phyloP scores from a whole-genome alignment of 371 early-diverging fungal genomes.

The Dinochytrium kinnereticum region DNA sequence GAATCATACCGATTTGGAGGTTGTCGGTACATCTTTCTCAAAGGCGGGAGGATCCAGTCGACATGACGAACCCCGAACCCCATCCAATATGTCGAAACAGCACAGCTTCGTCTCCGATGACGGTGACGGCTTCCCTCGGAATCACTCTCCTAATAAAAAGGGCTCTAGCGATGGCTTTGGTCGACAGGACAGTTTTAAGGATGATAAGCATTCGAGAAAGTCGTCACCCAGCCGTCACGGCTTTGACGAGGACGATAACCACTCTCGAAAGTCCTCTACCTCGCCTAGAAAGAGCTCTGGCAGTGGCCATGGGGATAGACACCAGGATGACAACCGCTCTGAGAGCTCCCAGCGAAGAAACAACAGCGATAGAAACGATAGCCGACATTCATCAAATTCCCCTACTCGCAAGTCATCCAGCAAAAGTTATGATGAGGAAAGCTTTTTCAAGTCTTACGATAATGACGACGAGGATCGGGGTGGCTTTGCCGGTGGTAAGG shows the following conservation, averaged over 20 bases:
- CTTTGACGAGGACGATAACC: background rate
- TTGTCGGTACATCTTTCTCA: conserved; percentile 8
- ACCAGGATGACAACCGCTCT: background rate
- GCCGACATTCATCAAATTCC: background rate
- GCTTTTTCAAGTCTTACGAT: background rate
- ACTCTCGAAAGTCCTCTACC: background rate
- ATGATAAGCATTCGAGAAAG: background rate
- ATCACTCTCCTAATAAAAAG: background rate
- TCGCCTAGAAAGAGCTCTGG: background rate
- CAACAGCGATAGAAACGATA: background rate
- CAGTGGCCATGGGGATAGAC: background rate
- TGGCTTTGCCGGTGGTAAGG: background rate
- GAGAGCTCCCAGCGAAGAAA: background rate
- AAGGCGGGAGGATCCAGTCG: background rate
- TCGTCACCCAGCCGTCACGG: background rate
- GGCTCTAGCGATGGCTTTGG: background rate
- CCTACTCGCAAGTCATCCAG: background rate
- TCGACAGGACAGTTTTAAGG: background rate
- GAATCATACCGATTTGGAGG: background rate
- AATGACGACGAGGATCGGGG: conserved; percentile 8
- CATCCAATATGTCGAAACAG: background rate
- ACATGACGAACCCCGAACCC: background rate
- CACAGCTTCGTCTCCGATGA: background rate
- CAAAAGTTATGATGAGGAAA: background rate
- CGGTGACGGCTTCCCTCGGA: background rate